Conservation (phyloP, 1,284 basidiomycete species). For the Rhodofomes roseus region DNA sequence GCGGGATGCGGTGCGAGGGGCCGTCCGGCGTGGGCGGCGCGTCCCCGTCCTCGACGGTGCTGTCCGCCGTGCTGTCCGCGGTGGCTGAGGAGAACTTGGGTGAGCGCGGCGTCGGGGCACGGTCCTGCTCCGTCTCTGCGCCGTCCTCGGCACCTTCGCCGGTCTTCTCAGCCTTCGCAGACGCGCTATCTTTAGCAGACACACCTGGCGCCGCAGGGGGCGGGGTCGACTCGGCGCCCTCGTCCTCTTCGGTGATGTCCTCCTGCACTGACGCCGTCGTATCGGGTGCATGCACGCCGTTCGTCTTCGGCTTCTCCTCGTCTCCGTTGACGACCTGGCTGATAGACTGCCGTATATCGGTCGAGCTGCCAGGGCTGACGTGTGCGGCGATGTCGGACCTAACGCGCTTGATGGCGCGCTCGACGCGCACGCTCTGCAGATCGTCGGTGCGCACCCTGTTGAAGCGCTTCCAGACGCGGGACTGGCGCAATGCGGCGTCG, state of each 20-base stretch:
- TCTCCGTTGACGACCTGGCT: slow-evolving; percentile 29
- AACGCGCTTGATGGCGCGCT: slow-evolving; percentile 84
- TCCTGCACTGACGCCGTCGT: slow-evolving; percentile 1
- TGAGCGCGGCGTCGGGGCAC: slow-evolving; percentile 22
- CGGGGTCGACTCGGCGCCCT: slow-evolving; percentile 3
- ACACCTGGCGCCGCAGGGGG: not conserved
- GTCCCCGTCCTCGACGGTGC: slow-evolving; percentile 23
- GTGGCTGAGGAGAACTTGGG: slow-evolving; percentile 16
- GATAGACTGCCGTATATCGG: slow-evolving; percentile 26
- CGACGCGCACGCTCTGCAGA: slow-evolving; percentile 79
- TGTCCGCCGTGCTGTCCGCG: slow-evolving; percentile 10
- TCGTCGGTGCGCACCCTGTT: slow-evolving; percentile 82
- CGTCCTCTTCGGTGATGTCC: slow-evolving; percentile 14
- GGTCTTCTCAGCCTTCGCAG: not conserved
- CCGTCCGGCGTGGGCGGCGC: slow-evolving; percentile 35
- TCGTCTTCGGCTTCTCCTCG: not conserved
- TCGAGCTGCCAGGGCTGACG: slow-evolving; percentile 30
- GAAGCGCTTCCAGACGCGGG: slow-evolving; percentile 82
- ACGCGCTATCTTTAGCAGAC: no score
- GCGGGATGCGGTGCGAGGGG: slow-evolving; percentile 45
- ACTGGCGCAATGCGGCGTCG: slow-evolving; percentile 53
- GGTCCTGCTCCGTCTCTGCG: slow-evolving; percentile 19
- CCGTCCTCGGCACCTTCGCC: slow-evolving; percentile 14
- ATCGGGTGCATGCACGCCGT: slow-evolving; percentile 3
- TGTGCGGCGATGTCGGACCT: slow-evolving; percentile 81